Conservation (phyloP, 768 basidiomycete species). For the Boletus subparvulus region DNA sequence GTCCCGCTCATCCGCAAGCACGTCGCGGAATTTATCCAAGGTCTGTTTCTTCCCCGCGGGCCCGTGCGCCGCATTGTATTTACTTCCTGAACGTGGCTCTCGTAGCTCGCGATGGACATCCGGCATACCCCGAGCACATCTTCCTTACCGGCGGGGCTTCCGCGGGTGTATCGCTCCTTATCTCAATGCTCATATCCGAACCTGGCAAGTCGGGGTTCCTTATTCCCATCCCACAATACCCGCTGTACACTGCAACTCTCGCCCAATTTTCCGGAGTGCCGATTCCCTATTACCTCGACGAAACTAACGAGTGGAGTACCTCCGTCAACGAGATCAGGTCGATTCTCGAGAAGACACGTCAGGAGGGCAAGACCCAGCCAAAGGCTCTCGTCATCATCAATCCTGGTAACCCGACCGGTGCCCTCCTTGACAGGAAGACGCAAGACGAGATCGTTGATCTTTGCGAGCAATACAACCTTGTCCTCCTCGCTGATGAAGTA, state of each 20-base stretch:
- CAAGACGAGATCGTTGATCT: slow-evolving; percentile 77
- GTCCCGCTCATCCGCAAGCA: slow-evolving; percentile 83
- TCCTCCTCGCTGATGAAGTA: slow-evolving; percentile 97
- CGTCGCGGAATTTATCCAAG: slow-evolving; percentile 87
- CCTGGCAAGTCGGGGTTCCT: slow-evolving; percentile 69
- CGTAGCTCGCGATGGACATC: slow-evolving; percentile 86
- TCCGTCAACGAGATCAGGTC: slow-evolving; percentile 63
- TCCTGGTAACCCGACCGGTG: slow-evolving; percentile 96
- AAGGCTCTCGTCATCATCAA: slow-evolving; percentile 97
- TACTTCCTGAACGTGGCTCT: slow-evolving; percentile 1
- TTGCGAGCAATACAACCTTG: slow-evolving; percentile 81
- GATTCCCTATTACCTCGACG: slow-evolving; percentile 88
- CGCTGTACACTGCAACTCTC: slow-evolving; percentile 93
- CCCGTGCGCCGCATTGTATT: not conserved
- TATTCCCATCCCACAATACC: slow-evolving; percentile 98
- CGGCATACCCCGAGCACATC: slow-evolving; percentile 79
- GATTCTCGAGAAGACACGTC: slow-evolving; percentile 63
- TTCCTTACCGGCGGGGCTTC: slow-evolving; percentile 96
- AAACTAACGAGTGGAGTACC: slow-evolving; percentile 80
- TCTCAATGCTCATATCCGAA: slow-evolving; percentile 73
- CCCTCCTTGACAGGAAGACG: slow-evolving; percentile 68
- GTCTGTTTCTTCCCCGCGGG: slow-evolving; percentile 42
- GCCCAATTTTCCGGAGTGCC: slow-evolving; percentile 79
- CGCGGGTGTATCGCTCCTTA: slow-evolving; percentile 84
- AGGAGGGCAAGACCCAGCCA: slow-evolving; percentile 54